Evolutionary conservation across 108 stramenopile genomes (phyloP), one percentile per base, ranked within the genome.

Genomic region (Cylindrotheca fusiformis): DNA sequence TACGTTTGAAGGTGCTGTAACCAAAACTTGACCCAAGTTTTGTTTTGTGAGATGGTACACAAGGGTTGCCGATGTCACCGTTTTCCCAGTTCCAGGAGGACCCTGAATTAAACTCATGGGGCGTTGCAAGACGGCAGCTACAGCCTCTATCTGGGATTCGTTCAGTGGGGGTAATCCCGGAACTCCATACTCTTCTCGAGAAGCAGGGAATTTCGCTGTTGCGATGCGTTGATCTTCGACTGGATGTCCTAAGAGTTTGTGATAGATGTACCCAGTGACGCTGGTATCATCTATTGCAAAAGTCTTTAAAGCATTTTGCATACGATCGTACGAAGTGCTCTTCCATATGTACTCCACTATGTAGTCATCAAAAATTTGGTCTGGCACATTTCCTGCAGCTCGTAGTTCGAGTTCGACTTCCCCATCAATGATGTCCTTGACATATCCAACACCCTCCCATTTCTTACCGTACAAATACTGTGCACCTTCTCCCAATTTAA

Each of bases 341-440:
- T 97, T 97, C 98, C 98, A 99, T 63, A 99, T 93, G 65, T 96
- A 96, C 55, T 96, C 94, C n/a, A 97, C 89, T 60, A 85, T 63
- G 65, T 85, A 98, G 55, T 95, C 95, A 67, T 95, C 94, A 2
- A 85, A 74, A 69, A 98, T 83, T 31, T 87, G 77, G 50, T 91
- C 83, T 12, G 95, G 95, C 30, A 94, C 76, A 55, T 29, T 55
- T 10, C 71, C 83, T 27, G 73, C 58, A 36, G 59, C 58, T 21
- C 81, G 68, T 17, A 97, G 61, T 70, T 96, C 97, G 52, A 96
- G 61, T 55, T 85, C 85, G 31, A 98, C 90, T 65, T 97, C 94
- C 29, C 96, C 94, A 67, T 98, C 97, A 23, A 79, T 60, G 45
- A 96, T 90, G 46, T 81, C 77, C 64, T 96, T 83, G 51, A 97